Evolutionary conservation across 2,329 filamentous ascomycete genomes (phyloP), one percentile per base, ranked within the genome.

Genomic region (Cladosporium sp.): DNA sequence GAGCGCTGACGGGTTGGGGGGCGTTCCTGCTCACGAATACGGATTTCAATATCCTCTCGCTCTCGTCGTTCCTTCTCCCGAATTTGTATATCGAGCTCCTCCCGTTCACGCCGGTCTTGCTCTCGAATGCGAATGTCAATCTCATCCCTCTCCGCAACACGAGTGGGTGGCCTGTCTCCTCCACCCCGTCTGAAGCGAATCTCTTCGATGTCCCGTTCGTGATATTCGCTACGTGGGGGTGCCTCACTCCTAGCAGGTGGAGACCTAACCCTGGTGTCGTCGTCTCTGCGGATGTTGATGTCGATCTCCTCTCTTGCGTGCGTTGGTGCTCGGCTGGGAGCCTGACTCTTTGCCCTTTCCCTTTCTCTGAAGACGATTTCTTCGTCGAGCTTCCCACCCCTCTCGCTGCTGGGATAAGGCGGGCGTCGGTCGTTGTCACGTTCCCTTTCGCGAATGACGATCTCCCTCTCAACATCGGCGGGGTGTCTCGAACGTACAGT

Each of bases 41-140:
- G 59, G 86, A 92, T 64, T 82, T 91, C 69, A 87, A 92, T 58
- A 87, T 90, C 62, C 75, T 92, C 3, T 87, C 85, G 9, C 58
- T 48, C 52, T 55, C 20, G 45, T 16, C 32, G 59, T n/a, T 61
- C 58, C 43, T 67, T 59, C 8, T 43, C 39, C 18, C 55, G 52
- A 33, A 63, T 61, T 32, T 59, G 56, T 29, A 62, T 61, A 30
- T 71, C 70, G 25, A 56, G 56, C 54, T 58, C 56, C 49, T 62
- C 60, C 15, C 36, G 36, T n/a, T 38, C 36, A 13, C 36, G 36
- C 36, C n/a, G 60, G 57, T 47, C 67, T 59, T 27, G 25, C 43
- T 32, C 66, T 4, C 68, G 64, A 39, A 59, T 52, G 36, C 53
- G 49, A 38, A 63, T 61, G 38, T 59, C 57, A 32, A 62, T 61